Conservation (phyloP, 495 filamentous ascomycete genomes). For the Oleoguttula mirabilis region DNA sequence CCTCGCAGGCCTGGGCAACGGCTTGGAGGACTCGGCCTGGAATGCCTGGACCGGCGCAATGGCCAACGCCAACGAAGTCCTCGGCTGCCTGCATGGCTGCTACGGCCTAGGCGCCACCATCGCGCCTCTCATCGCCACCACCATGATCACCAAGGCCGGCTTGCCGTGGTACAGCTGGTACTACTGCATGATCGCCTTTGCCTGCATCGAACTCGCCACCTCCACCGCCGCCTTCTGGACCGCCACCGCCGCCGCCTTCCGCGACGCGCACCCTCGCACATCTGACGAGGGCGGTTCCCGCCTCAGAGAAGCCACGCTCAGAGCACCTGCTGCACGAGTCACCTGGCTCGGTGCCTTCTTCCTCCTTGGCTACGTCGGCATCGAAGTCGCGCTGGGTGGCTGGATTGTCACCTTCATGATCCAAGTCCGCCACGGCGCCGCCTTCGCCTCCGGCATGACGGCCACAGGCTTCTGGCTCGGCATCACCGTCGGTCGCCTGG, state of each 20-base stretch:
- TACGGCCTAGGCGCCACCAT: constrained; percentile 49
- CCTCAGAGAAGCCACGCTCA: constrained; percentile 45
- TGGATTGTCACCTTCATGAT: constrained; percentile 61
- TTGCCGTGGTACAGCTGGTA: constrained; percentile 49
- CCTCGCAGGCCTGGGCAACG: constrained; percentile 52
- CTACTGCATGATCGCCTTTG: constrained; percentile 53
- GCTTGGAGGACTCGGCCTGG: constrained; percentile 50
- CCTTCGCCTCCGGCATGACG: constrained; percentile 50
- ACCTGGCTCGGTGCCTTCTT: constrained; percentile 71
- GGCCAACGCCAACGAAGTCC: constrained; percentile 48
- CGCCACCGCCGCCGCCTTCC: constrained; percentile 50
- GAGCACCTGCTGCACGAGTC: constrained; percentile 36
- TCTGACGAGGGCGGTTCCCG: constrained; percentile 36
- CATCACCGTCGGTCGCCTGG: constrained; percentile 47
- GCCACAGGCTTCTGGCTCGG: constrained; percentile 58
- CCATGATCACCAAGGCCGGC: constrained; percentile 38
- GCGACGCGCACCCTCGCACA: constrained; percentile 34
- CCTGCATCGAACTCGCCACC: constrained; percentile 46
- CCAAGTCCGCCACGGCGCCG: constrained; percentile 39
- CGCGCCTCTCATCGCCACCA: constrained; percentile 45
- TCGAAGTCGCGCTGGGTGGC: constrained; percentile 72
- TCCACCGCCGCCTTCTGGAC: constrained; percentile 53
- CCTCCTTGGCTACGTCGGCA: constrained; percentile 66
- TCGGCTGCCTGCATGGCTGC: constrained; percentile 46
- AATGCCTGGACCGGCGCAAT: constrained; percentile 55